phyloP scores from a whole-genome alignment of 805 yeast species.

The Wickerhamomyces subpelliculosus region DNA sequence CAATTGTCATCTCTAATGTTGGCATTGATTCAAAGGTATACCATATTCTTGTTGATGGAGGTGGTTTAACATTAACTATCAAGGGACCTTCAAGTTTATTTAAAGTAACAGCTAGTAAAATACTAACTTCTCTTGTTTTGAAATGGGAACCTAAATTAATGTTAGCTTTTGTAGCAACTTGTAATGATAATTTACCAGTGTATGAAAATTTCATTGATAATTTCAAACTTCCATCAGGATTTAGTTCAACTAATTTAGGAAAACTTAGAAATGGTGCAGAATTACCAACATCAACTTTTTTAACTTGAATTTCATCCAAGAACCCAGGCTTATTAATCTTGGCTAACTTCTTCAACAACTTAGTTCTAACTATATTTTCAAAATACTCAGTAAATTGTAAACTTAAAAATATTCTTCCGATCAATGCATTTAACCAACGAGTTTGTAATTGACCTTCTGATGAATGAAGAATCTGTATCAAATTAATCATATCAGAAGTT shows the following conservation, averaged over 20 bases:
- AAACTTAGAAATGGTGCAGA: conserved; percentile 75
- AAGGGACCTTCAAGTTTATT: conserved; percentile 69
- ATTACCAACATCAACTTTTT: conserved; percentile 65
- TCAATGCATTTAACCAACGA: conserved; percentile 83
- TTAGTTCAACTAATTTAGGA: conserved; percentile 60
- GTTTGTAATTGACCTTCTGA: conserved; percentile 78
- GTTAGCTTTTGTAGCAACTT: conserved; percentile 73
- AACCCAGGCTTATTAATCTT: conserved; percentile 85
- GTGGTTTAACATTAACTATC: conserved; percentile 67
- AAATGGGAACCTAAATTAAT: conserved; percentile 72
- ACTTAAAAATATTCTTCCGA: conserved; percentile 77
- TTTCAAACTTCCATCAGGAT: conserved; percentile 73
- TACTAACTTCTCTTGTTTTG: conserved; percentile 64
- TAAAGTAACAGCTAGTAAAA: conserved; percentile 64
- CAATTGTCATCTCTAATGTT: conserved; percentile 62
- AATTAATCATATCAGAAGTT: conserved; percentile 62
- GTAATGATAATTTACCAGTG: conserved; percentile 68
- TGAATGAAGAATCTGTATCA: conserved; percentile 73
- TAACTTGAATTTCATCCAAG: conserved; percentile 73
- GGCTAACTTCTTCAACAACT: conserved; percentile 63
- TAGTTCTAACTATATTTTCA: conserved; percentile 47
- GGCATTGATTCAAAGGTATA: conserved; percentile 83
- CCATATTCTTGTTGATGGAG: conserved; percentile 91
- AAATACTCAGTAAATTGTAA: conserved; percentile 66
- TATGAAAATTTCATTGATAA: conserved; percentile 59